Evolutionary conservation across 352 stramenopile species (phyloP).

Genomic region (Globisporangium rhizosaccharum): DNA sequence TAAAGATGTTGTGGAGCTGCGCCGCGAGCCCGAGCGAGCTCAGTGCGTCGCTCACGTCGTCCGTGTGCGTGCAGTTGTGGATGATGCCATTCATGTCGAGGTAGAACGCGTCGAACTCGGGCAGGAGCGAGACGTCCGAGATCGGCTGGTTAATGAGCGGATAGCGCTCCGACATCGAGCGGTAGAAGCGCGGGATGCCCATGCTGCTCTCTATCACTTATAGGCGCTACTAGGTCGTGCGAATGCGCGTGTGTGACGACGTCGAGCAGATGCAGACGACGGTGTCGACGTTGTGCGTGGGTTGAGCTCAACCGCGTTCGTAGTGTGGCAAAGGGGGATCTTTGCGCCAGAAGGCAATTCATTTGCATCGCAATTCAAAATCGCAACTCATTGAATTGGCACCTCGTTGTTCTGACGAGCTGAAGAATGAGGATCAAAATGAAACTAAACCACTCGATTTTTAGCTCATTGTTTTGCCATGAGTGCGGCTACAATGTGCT

Average conservation of each 20-base stretch:
- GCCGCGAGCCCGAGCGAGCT: conserved; percentile 90
- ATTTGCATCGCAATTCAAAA: too few relatives aligned
- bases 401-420: not conserved
- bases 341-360: too few relatives aligned
- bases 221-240: not conserved
- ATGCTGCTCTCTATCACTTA: conserved; percentile 25
- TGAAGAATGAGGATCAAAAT: too few relatives aligned
- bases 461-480: too few relatives aligned
- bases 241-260: too few relatives aligned
- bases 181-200: conserved; percentile 93
- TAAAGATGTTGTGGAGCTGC: conserved; percentile 92
- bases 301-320: not conserved
- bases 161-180: conserved; percentile 94
- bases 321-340: not conserved
- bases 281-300: not conserved
- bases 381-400: too few relatives aligned
- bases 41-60: conserved; percentile 64
- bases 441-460: too few relatives aligned
- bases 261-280: not conserved
- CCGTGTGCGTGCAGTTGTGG: conserved; percentile 98
- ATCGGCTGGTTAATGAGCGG: conserved; percentile 98
- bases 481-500: not conserved
- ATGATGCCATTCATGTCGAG: conserved; percentile 99
- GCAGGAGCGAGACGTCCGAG: conserved; percentile 95
- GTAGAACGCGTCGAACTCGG: conserved; percentile 99